Base-by-base conservation (phyloP, 495 filamentous ascomycete genomes). In the Xylaria venustula region DNA sequence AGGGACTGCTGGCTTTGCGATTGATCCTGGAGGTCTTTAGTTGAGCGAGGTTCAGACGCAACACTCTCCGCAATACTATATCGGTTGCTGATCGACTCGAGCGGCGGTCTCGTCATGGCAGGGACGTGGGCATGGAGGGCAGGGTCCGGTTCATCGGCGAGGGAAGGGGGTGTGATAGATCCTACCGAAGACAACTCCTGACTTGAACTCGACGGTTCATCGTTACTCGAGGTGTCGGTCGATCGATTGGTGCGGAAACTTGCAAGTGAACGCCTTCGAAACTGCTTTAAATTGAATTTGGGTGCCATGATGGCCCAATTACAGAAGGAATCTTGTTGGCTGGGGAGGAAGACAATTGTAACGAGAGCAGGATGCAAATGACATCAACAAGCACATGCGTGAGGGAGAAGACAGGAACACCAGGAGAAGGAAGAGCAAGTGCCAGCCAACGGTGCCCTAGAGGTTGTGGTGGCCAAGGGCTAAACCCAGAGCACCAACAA, bases 221-320 rank as follows among this genome's bases (percentile, higher is more conserved):
- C 71, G 50, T 78, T 75, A 66, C 81, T 84, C 14, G 85, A 81
- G 22, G 70, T 69, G 54, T 83, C 81, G 47, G 79, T 81, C 22
- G 84, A 83, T 40, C 77, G 78, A 42, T 80, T 79, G 28, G 82
- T 80, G 53, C 77, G 77, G 74, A 90, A 84, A 76, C 80, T 87
- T 54, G 87, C 82, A 69, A 80, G 87, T 64, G 89, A 89, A 58
- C 86, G 85, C 65, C 91, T 84, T 64, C 90, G 87, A 50, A 96
- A 74, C 63, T 90, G 84, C 71, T 87, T 91, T 73, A 81, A 72
- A 51, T 71, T 79, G 70, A 96, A 91, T 41, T 88, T 76, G n/a
- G 80, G 79, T 26, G 81, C 69, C 78, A 80, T 81, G 51, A 53
- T 48, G 64, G 47, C 60, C 58, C 19, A 25, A 49, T 52, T 34